phyloP scores from a whole-genome alignment of 2,329 filamentous ascomycete genomes.

The Colletotrichum incanum region DNA sequence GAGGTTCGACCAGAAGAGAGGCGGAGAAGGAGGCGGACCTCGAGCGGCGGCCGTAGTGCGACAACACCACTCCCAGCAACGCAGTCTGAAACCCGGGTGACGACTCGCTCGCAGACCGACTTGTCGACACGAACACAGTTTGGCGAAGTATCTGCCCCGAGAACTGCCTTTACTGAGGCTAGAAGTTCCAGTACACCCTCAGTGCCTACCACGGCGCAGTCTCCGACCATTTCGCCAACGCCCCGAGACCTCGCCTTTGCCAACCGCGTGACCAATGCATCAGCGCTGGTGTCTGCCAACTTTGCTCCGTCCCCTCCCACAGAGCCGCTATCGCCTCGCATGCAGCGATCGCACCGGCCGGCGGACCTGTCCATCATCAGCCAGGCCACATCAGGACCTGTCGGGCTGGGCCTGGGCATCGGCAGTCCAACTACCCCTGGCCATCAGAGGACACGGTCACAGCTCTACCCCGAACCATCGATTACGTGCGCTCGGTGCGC shows the following conservation, averaged over 20 bases:
- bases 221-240: slow-evolving; percentile 44
- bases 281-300: slow-evolving; percentile 38
- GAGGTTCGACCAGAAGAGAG: slow-evolving; percentile 66
- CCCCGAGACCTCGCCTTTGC: slow-evolving; percentile 55
- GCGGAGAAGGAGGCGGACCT: slow-evolving; percentile 64
- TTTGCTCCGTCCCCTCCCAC: slow-evolving; percentile 42
- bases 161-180: slow-evolving; percentile 59
- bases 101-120: slow-evolving; percentile 77
- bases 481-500: slow-evolving; percentile 82
- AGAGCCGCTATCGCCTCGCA: slow-evolving; percentile 35
- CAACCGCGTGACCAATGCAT: slow-evolving; percentile 49
- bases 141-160: slow-evolving; percentile 54
- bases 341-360: slow-evolving; percentile 53
- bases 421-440: slow-evolving; percentile 53
- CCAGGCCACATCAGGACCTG: slow-evolving; percentile 50
- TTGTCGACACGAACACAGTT: slow-evolving; percentile 63
- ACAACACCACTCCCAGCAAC: slow-evolving; percentile 64
- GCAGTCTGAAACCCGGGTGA: slow-evolving; percentile 62
- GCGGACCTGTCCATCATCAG: slow-evolving; percentile 58
- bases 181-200: slow-evolving; percentile 59
- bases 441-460: slow-evolving; percentile 60
- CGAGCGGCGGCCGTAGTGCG: slow-evolving; percentile 69
- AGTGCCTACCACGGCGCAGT: slow-evolving; percentile 47
- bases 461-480: slow-evolving; percentile 78
- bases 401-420: slow-evolving; percentile 49